Evolutionary conservation across 176 grass and related monocot species (phyloP).

Genomic region (Pontederia crassipes): DNA sequence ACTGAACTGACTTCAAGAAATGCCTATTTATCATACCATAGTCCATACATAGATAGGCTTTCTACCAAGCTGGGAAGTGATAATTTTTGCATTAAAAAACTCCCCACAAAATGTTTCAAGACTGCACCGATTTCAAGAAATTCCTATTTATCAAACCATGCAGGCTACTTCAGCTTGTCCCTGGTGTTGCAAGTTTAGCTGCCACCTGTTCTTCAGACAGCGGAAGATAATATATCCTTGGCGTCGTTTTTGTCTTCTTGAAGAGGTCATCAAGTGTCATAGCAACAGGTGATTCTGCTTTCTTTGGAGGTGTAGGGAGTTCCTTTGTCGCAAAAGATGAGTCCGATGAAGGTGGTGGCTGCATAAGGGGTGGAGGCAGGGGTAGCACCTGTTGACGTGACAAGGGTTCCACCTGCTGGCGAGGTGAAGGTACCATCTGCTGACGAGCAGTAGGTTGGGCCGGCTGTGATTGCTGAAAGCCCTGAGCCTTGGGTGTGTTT

Average conservation of each 20-base stretch:
- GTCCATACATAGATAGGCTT: too few relatives aligned
- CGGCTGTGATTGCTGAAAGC: slow-evolving; percentile 26
- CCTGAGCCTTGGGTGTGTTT: slow-evolving; percentile 14
- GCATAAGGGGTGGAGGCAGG: slow-evolving; percentile 2
- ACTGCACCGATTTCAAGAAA: too few relatives aligned
- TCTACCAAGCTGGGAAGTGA: too few relatives aligned
- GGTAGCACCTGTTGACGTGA: slow-evolving; percentile 37
- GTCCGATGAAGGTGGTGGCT: slow-evolving; percentile 12
- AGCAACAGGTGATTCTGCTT: slow-evolving; percentile 22
- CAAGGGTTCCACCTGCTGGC: slow-evolving; percentile 22
- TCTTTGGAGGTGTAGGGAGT: slow-evolving; percentile 23
- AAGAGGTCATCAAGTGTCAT: slow-evolving; percentile 69
- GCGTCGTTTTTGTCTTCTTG: slow-evolving; percentile 50
- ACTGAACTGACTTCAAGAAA: too few relatives aligned
- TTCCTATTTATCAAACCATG: too few relatives aligned
- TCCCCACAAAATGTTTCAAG: too few relatives aligned
- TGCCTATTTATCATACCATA: too few relatives aligned
- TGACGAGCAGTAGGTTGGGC: slow-evolving; percentile 33
- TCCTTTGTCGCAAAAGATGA: slow-evolving; percentile 16
- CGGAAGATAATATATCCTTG: slow-evolving; percentile 71
- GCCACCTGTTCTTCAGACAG: slow-evolving; percentile 50
- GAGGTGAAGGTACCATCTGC: slow-evolving; percentile 9
- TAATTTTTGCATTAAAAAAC: too few relatives aligned
- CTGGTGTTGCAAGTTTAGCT: slow-evolving; percentile 41
- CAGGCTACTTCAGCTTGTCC: slow-evolving; percentile 19